Evolutionary conservation across 2,329 filamentous ascomycete genomes (phyloP).

Genomic region (Phialocephala sp.): DNA sequence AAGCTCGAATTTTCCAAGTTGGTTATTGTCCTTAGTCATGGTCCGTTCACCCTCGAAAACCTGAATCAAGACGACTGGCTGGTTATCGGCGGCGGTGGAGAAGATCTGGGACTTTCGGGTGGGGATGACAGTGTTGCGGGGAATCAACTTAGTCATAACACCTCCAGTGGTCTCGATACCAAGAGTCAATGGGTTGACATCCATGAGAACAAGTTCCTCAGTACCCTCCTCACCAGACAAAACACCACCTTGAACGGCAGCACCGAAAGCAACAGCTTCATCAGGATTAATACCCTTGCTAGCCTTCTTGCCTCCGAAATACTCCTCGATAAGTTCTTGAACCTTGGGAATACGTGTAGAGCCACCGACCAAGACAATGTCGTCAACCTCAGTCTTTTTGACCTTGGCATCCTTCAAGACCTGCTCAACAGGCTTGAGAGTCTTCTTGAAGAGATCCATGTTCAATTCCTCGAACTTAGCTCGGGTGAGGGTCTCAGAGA

Average conservation of each 20-base stretch:
- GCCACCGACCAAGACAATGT: constrained; percentile 97
- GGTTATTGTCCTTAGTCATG: constrained; percentile 96
- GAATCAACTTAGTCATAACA: constrained; percentile 97
- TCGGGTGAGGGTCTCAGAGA: constrained; percentile 96
- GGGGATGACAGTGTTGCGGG: constrained; percentile 91
- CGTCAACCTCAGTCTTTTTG: constrained; percentile 92
- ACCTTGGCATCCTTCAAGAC: constrained; percentile 98
- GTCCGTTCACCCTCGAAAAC: constrained; percentile 93
- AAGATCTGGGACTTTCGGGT: constrained; percentile 98
- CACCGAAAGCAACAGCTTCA: constrained; percentile 97
- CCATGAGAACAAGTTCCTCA: constrained; percentile 87
- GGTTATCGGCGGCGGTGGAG: constrained; percentile 95
- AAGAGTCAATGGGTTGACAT: constrained; percentile 94
- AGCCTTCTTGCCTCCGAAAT: constrained; percentile 93
- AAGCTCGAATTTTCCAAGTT: constrained; percentile 97
- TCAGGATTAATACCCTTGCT: constrained; percentile 99
- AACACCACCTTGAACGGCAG: constrained; percentile 95
- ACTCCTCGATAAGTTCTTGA: constrained; percentile 91
- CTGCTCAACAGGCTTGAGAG: constrained; percentile 97
- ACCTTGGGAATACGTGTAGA: constrained; percentile 99
- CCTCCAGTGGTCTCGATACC: constrained; percentile 98
- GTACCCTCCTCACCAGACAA: constrained; percentile 87
- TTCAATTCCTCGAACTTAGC: constrained; percentile 99
- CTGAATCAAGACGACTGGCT: constrained; percentile 93
- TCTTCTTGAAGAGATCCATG: constrained; percentile 99